Percentiles rank a stretch among this genome's conserved stretches.
phyloP scores from a whole-genome alignment of 2,329 filamentous ascomycete genomes.

The Colletotrichum sp. region DNA sequence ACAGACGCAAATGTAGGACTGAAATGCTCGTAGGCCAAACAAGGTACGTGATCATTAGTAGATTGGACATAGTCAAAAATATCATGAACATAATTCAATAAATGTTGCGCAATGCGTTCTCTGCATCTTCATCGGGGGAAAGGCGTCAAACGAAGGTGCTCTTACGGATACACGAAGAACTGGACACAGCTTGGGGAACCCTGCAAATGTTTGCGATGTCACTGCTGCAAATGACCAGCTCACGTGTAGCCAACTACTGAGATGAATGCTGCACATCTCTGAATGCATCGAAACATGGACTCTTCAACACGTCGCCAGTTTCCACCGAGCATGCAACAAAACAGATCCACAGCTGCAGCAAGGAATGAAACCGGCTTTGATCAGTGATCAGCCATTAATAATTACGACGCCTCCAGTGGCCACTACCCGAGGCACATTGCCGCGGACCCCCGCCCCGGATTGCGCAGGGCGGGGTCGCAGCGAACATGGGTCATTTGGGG shows the following conservation, averaged over 20 bases:
- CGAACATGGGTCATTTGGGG: background rate
- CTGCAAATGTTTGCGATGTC: background rate
- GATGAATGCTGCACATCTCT: background rate
- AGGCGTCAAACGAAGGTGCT: background rate
- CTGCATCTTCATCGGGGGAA: background rate
- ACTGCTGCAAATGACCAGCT: background rate
- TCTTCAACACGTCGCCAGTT: background rate
- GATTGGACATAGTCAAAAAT: background rate
- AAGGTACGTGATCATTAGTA: rapidly evolving
- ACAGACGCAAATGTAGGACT: background rate
- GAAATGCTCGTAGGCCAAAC: background rate
- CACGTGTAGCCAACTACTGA: background rate
- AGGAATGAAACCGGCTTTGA: background rate
- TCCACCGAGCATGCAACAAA: background rate
- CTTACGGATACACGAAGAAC: background rate
- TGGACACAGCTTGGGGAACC: background rate
- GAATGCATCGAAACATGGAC: background rate
- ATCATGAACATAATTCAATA: background rate
- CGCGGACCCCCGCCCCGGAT: constrained; percentile 9
- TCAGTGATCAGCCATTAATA: background rate
- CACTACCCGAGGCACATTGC: background rate
- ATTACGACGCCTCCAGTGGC: background rate
- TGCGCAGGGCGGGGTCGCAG: background rate
- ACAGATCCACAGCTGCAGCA: background rate
- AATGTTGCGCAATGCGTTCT: background rate